Evolutionary conservation across 2,329 filamentous ascomycete species (phyloP).

Genomic region (Stagonosporopsis cucurbitacearum): DNA sequence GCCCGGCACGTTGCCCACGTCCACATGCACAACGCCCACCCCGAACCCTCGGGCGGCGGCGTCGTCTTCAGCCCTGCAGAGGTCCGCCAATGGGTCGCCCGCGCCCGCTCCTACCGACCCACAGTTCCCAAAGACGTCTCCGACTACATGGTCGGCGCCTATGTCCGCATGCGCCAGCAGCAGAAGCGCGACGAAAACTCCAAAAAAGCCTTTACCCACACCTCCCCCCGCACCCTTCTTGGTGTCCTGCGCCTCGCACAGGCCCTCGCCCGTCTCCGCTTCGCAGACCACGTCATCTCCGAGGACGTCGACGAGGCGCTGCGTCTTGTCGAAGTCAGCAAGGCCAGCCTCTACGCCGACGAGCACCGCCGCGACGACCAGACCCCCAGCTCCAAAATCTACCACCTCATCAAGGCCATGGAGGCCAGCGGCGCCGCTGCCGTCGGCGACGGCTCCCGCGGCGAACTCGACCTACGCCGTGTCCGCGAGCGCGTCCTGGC

Average conservation of each 20-base stretch:
- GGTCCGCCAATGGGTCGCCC: conserved; percentile 93
- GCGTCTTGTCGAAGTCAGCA: conserved; percentile 88
- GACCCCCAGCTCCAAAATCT: conserved; percentile 88
- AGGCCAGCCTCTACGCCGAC: conserved; percentile 84
- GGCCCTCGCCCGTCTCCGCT: conserved; percentile 88
- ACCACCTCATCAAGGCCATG: conserved; percentile 89
- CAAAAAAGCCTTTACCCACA: conserved; percentile 93
- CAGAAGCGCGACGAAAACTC: conserved; percentile 90
- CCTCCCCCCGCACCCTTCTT: conserved; percentile 89
- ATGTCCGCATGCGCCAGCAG: conserved; percentile 90
- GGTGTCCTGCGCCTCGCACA: conserved; percentile 93
- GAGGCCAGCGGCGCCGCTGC: conserved; percentile 82
- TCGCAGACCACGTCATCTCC: conserved; percentile 81
- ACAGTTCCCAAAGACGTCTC: conserved; percentile 83
- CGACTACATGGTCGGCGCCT: conserved; percentile 96
- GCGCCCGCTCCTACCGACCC: conserved; percentile 87
- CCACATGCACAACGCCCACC: conserved; percentile 95
- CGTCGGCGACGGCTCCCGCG: conserved; percentile 73
- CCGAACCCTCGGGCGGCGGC: conserved; percentile 68
- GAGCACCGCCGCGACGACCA: conserved; percentile 65
- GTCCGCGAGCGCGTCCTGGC: conserved; percentile 91
- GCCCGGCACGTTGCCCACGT: conserved; percentile 95
- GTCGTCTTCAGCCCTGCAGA: conserved; percentile 92
- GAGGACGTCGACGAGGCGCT: conserved; percentile 97
- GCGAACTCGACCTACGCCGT: conserved; percentile 85